Evolutionary conservation across 2,329 filamentous ascomycete species (phyloP), one percentile per base, ranked within the genome.

Genomic region (Fusarium zealandicum): DNA sequence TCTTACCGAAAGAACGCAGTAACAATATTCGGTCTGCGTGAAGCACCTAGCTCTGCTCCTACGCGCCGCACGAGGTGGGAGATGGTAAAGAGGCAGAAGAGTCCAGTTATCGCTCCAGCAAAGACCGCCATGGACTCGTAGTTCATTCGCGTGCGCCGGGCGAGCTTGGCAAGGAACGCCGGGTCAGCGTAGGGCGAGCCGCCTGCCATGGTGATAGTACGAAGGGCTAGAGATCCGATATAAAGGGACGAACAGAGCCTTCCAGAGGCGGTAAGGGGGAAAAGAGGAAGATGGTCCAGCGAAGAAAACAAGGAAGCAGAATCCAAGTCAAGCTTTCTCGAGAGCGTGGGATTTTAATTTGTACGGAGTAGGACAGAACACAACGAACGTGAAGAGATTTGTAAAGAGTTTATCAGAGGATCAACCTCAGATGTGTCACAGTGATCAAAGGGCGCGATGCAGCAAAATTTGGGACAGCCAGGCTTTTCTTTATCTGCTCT

Each of bases 41-140:
- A 65, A 28, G 48, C 48, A 14, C 49, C 51, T 3, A 50, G 20
- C 14, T 50, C 42, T n/a, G 55, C 32, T 6, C 41, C 59, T 16
- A 59, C 20, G 8, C 57, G 40, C 18, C 63, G 54, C 12, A 62
- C 6, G 30, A 65, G 48, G 30, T 61, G 42, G 25, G 56, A 38
- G 5, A 53, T 22, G 1, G 60, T 36, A 20, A 65, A 51, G 27
- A 56, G 7, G 8, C 42, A 50, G 18, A 48, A 57, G 3, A 68
- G 52, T 6, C 47, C 51, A 12, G 53, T 39, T 16, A 68, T 56
- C 5, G 58, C 44, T 5, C 47, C 52, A 4, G 65, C 57, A 40
- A 64, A 72, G 38, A 64, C 54, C 4, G 33, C 38, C 49, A 69
- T 63, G 8, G 63, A 59, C 36, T 70, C 54, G 25, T 63, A 52